Conservation (phyloP, 2,329 filamentous ascomycete genomes). For the Diaporthe sp. region DNA sequence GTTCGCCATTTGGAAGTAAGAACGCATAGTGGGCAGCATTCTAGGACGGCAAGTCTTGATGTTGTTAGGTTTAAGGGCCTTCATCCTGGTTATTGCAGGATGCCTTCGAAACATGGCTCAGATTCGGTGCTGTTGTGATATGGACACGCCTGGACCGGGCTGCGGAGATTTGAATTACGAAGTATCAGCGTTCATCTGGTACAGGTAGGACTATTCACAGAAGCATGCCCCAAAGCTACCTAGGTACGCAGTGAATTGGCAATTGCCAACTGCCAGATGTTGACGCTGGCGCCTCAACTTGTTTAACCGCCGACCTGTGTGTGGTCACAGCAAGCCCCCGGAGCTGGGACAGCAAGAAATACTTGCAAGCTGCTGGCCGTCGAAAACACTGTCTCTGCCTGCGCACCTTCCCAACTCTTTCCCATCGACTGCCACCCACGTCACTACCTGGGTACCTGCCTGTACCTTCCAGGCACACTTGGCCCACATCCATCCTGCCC, state of each 20-base stretch:
- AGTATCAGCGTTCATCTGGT: not conserved
- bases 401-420: constrained; percentile 19
- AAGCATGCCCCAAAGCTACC: not conserved
- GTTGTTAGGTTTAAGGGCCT: not conserved
- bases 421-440: not conserved
- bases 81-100: not conserved
- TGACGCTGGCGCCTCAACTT: not conserved
- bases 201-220: not conserved
- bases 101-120: not conserved
- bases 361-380: not conserved
- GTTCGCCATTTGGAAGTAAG: not conserved
- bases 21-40: not conserved
- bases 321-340: not conserved
- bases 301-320: not conserved
- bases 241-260: not conserved
- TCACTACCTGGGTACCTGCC: not conserved
- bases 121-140: not conserved
- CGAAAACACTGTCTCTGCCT: constrained; percentile 14
- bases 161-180: not conserved
- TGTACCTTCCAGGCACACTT: not conserved
- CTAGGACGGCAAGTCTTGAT: not conserved
- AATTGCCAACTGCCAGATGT: not conserved
- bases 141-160: not conserved
- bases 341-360: not conserved
- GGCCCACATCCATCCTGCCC: not conserved